Evolutionary conservation across 2,329 filamentous ascomycete species (phyloP).

Genomic region (Cladorrhinum sp.): DNA sequence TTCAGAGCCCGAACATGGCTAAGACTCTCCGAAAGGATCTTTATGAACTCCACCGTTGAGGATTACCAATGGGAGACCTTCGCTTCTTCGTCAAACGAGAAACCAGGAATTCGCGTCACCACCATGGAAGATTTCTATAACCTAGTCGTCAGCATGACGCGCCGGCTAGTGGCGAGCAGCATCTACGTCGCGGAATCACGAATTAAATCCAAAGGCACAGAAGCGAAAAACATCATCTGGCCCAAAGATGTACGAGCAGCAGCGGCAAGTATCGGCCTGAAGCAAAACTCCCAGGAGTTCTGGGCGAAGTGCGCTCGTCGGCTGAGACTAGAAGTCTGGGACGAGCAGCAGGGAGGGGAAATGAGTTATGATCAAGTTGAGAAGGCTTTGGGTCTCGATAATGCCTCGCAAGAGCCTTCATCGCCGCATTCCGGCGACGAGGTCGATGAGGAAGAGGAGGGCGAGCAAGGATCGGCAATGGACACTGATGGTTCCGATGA

Average conservation of each 20-base stretch:
- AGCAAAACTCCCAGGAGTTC: conserved; percentile 37
- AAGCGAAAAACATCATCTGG: conserved; percentile 34
- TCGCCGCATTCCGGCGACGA: background rate
- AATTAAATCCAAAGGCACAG: conserved; percentile 48
- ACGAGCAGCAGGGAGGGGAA: conserved; percentile 27
- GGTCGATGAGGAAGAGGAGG: background rate
- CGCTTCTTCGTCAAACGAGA: conserved; percentile 35
- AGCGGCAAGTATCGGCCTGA: conserved; percentile 44
- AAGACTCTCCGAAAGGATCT: conserved; percentile 60
- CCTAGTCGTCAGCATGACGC: conserved; percentile 64
- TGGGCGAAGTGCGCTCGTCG: conserved; percentile 50
- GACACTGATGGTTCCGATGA: background rate
- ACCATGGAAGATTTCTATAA: conserved; percentile 74
- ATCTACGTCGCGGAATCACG: conserved; percentile 70
- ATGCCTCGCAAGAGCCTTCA: background rate
- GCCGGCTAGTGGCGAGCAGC: conserved; percentile 64
- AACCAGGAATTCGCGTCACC: conserved; percentile 71
- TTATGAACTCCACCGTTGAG: conserved; percentile 67
- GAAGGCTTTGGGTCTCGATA: conserved; percentile 32
- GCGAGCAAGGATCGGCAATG: background rate
- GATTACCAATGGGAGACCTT: conserved; percentile 67
- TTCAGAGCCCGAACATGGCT: conserved; percentile 62
- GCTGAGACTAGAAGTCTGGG: conserved; percentile 45
- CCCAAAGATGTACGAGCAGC: conserved; percentile 49
- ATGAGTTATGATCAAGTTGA: conserved; percentile 47